Evolutionary conservation across 495 filamentous ascomycete species (phyloP).

Genomic region (Apodospora peruviana): DNA sequence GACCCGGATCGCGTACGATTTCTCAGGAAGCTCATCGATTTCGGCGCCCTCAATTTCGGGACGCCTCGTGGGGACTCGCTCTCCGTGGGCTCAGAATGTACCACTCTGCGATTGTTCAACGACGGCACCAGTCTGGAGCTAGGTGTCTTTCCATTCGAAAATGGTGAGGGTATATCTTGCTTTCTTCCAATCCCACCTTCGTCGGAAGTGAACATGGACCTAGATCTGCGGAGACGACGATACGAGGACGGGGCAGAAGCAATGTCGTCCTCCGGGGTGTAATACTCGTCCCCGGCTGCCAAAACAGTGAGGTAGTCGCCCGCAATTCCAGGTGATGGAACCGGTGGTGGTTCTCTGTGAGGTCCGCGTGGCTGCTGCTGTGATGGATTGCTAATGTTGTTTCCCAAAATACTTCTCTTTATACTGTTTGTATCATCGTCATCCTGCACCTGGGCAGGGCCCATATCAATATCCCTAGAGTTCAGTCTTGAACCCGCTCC

Average conservation of each 20-base stretch:
- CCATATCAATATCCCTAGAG: not conserved
- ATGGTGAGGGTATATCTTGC: constrained; percentile 5
- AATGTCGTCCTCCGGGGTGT: constrained; percentile 54
- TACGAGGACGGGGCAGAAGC: constrained; percentile 67
- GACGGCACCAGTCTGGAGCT: constrained; percentile 9
- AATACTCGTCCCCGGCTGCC: constrained; percentile 39
- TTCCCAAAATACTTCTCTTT: constrained; percentile 1
- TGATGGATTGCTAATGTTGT: not conserved
- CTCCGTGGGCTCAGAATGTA: constrained; percentile 16
- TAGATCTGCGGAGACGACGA: constrained; percentile 65
- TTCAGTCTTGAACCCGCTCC: not conserved
- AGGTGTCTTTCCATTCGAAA: constrained; percentile 1
- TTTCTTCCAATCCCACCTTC: constrained; percentile 19
- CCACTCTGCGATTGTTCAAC: constrained; percentile 7
- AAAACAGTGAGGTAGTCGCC: constrained; percentile 31
- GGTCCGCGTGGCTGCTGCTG: constrained; percentile 7
- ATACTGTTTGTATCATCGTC: constrained; percentile 6
- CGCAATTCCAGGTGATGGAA: constrained; percentile 14
- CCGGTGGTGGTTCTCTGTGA: constrained; percentile 9
- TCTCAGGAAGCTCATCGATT: constrained; percentile 60
- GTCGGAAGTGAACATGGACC: constrained; percentile 61
- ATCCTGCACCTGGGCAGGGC: not conserved
- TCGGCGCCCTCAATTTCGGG: constrained; percentile 33
- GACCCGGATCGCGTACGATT: constrained; percentile 25
- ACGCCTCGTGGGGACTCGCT: not conserved